Evolutionary conservation across 2,329 filamentous ascomycete species (phyloP).

Genomic region (Verticillium isaacii): DNA sequence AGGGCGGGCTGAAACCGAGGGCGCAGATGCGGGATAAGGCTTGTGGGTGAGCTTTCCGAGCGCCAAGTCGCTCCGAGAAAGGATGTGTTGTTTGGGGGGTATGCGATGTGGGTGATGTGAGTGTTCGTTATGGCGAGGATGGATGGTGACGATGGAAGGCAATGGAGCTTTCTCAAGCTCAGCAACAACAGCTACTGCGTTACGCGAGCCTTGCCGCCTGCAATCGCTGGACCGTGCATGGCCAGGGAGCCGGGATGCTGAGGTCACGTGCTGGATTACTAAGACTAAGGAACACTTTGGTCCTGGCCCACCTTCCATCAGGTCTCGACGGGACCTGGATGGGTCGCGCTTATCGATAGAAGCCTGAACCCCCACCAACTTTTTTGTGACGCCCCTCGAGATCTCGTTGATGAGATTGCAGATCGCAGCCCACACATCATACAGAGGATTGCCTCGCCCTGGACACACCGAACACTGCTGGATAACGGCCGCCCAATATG

Average conservation of each 20-base stretch:
- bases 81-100: slow-evolving; percentile 2
- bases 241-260: not conserved
- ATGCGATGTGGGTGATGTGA: slow-evolving; percentile 1
- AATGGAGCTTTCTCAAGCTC: slow-evolving; percentile 34
- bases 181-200: slow-evolving; percentile 27
- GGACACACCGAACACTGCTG: not conserved
- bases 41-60: not conserved
- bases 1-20: not conserved
- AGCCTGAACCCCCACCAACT: not conserved
- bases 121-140: not conserved
- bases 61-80: slow-evolving; percentile 5
- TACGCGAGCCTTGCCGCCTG: slow-evolving; percentile 44
- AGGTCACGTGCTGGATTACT: not conserved
- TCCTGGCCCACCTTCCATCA: not conserved
- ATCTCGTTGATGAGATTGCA: not conserved
- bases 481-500: slow-evolving; percentile 48
- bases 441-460: not conserved
- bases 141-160: slow-evolving; percentile 26
- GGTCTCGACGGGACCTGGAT: not conserved
- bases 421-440: not conserved
- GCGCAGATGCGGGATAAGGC: not conserved
- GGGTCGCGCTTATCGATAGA: not conserved
- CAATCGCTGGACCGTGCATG: slow-evolving; percentile 13
- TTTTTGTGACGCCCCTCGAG: not conserved
- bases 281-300: not conserved